A percentile compares a stretch with the other conserved stretches of the same genome.
Conservation (phyloP, 768 basidiomycete genomes). For the Psilocybe cubensis region DNA sequence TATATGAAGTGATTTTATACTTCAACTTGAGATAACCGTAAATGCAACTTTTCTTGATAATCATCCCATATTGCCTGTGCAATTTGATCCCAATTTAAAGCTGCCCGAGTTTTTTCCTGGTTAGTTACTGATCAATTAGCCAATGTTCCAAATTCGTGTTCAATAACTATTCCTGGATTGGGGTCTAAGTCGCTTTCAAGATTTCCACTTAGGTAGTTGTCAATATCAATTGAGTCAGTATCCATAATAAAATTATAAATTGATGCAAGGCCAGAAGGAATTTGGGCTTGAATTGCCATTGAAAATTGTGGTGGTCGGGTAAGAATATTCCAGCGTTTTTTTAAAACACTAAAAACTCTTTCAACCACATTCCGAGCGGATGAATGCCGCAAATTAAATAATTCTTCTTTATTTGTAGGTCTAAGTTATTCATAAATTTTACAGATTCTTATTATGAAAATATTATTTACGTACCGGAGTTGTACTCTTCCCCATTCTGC, state of each 20-base stretch:
- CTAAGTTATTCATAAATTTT: conserved; percentile 12
- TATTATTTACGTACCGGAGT: not conserved
- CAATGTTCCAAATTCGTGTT: not conserved
- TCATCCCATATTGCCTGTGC: not conserved
- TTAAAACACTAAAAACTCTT: conserved; percentile 34
- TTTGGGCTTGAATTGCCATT: conserved; percentile 21
- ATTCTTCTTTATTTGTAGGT: conserved; percentile 34
- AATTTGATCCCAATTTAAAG: not conserved
- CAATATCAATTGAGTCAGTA: conserved; percentile 18
- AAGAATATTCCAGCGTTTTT: conserved; percentile 8
- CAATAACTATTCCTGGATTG: not conserved
- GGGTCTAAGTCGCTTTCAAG: not conserved
- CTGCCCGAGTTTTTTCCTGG: not conserved
- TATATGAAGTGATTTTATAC: no score
- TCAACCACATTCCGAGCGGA: conserved; percentile 38
- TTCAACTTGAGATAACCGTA: no score
- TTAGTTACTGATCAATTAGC: not conserved
- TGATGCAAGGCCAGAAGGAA: conserved; percentile 23
- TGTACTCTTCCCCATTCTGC: conserved; percentile 31
- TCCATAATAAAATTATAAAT: conserved; percentile 26
- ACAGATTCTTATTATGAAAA: not conserved
- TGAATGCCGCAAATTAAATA: conserved; percentile 41
- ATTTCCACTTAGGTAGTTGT: conserved; percentile 11
- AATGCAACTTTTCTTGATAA: not conserved
- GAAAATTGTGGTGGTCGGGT: conserved; percentile 6